Evolutionary conservation across 768 basidiomycete species (phyloP), one percentile per base, ranked within the genome.

Genomic region (Tephrocybe sp.): DNA sequence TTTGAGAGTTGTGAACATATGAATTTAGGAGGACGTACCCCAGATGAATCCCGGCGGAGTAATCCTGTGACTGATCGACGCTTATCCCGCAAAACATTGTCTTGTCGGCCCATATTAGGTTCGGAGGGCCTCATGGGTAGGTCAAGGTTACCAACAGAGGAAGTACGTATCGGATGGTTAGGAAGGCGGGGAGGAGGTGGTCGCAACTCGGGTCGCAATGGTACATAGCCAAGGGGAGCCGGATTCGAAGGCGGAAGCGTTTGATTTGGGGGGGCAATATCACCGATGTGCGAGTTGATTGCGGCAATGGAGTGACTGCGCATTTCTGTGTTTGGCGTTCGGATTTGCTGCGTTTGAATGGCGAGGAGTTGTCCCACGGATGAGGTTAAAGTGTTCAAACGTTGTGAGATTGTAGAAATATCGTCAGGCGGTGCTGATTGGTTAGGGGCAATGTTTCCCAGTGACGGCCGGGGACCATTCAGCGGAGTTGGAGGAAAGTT

Each of bases 361-460:
- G 87, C 86, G 8, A 93, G 78, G 21, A 94, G 76, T 63, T 91
- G 90, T 19, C 90, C 86, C 44, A 94, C 91, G 7, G 91, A 91
- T 2, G 86, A 83, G 15, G 89, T 88, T 58, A 94, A 70, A 9
- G 84, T 84, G 61, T 83, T 86, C 47, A 94, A 72, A 33, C 88
- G 81, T 58, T 88, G 87, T 9, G 87, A 86, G 36, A 91, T 88
- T 43, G 83, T 78, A 9, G 78, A 72, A 49, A 90, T 80, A 64
- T 91, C 88, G 65, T 91, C 87, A 21, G 74, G 63, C 33, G 83
- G 79, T 37, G 74, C 74, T 29, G 77, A 64, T 69, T 88, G 86
- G 63, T 88, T 86, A 36, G 88, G 86, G 22, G 84, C 80, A 59
- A 89, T 82, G 57, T 77, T 82, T 6, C 79, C 78, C 48, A 85